Conservation (phyloP, 1,284 basidiomycete species). For the Marasmius sp. region DNA sequence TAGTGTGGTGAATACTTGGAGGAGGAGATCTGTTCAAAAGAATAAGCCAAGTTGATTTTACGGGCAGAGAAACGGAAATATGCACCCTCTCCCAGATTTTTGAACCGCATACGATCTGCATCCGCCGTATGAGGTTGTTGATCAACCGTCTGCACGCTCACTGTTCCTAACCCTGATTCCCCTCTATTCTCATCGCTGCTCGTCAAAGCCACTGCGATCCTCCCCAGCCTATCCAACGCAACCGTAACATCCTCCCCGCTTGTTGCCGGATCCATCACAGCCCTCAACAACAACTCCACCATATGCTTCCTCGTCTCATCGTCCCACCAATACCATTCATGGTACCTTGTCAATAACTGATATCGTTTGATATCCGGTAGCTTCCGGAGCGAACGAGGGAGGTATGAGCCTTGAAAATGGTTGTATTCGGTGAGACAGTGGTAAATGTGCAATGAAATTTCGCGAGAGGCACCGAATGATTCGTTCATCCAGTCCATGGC, state of each 20-base stretch:
- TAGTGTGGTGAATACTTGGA: not conserved
- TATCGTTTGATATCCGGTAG: not conserved
- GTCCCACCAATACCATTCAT: constrained; percentile 3
- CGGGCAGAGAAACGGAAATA: not conserved
- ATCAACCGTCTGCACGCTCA: not conserved
- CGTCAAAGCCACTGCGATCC: not conserved
- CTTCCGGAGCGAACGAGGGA: not conserved
- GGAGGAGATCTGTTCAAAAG: not conserved
- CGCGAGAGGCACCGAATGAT: not conserved
- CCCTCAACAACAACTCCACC: not conserved
- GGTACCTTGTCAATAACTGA: not conserved
- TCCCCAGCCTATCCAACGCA: not conserved
- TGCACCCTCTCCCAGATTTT: not conserved
- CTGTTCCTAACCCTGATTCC: not conserved
- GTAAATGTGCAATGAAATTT: not conserved
- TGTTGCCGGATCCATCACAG: not conserved
- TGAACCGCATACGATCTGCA: not conserved
- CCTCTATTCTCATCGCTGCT: not conserved
- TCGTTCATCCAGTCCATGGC: constrained; percentile 1
- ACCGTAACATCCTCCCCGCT: not conserved
- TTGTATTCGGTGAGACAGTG: not conserved
- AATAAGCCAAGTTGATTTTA: not conserved
- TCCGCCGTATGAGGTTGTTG: not conserved
- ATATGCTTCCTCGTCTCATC: not conserved
- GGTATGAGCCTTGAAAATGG: not conserved